A percentile compares a stretch with the other conserved stretches of the same genome.
Evolutionary conservation across 2,329 filamentous ascomycete species (phyloP).

Genomic region (Allantophomopsis lycopodina): DNA sequence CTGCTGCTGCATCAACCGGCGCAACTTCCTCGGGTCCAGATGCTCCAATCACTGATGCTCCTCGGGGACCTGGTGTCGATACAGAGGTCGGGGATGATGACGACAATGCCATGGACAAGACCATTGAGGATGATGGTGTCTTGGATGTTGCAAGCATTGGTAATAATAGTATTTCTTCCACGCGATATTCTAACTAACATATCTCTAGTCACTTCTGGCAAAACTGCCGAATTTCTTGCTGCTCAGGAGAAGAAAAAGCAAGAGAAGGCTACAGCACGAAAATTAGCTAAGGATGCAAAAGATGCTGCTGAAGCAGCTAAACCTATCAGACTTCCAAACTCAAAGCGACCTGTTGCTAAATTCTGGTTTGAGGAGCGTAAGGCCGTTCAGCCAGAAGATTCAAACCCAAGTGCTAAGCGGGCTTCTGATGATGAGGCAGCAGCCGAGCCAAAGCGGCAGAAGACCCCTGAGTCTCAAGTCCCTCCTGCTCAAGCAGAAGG

Average conservation of each 20-base stretch:
- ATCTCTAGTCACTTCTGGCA: constrained; percentile 48
- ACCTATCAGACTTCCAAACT: constrained; percentile 52
- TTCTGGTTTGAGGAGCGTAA: constrained; percentile 67
- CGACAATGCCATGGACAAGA: constrained; percentile 26
- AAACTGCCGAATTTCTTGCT: constrained; percentile 69
- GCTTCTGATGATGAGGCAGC: constrained; percentile 7
- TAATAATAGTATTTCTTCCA: no score
- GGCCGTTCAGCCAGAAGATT: constrained; percentile 28
- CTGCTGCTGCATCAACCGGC: constrained; percentile 18
- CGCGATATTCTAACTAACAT: no score
- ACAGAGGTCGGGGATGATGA: constrained; percentile 20
- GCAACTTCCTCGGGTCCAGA: constrained; percentile 17
- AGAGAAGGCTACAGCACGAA: constrained; percentile 47
- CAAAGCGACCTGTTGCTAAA: constrained; percentile 52
- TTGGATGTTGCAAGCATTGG: constrained; percentile 72
- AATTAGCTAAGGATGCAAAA: constrained; percentile 41
- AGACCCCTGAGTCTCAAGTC: constrained; percentile 17
- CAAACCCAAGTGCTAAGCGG: constrained; percentile 28
- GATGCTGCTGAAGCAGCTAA: constrained; percentile 36
- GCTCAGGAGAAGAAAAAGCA: constrained; percentile 73
- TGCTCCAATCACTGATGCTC: constrained; percentile 17
- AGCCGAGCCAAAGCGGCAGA: constrained; percentile 15
- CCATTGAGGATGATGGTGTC: constrained; percentile 52
- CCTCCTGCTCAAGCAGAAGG: neutral
- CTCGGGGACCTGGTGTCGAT: constrained; percentile 8